Conservation (phyloP, 495 filamentous ascomycete species). For the Aspergillus baeticus region DNA sequence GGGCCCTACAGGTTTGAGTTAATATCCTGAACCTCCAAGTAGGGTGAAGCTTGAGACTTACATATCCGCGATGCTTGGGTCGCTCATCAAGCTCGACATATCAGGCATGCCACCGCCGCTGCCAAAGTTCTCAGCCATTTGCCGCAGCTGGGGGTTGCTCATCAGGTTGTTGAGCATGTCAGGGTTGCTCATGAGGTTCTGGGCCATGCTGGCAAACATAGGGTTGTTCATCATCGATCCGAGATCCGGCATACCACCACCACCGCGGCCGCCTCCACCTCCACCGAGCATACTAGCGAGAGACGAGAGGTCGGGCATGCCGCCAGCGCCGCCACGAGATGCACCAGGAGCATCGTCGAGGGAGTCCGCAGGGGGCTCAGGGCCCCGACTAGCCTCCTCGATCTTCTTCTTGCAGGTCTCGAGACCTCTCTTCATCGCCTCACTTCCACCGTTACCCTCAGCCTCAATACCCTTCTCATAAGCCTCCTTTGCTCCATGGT, state of each 20-base stretch:
- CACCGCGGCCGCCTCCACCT: conserved; percentile 61
- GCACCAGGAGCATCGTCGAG: conserved; percentile 46
- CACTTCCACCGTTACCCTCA: conserved; percentile 84
- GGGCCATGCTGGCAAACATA: conserved; percentile 94
- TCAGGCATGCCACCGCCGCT: conserved; percentile 78
- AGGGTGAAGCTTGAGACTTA: conserved; percentile 48
- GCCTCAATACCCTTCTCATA: conserved; percentile 90
- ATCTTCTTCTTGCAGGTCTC: conserved; percentile 85
- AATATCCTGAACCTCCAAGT: neutral
- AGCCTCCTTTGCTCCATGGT: conserved; percentile 88
- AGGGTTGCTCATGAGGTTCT: conserved; percentile 95
- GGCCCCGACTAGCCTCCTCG: conserved; percentile 61
- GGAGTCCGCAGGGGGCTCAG: conserved; percentile 50
- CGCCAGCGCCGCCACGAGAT: conserved; percentile 55
- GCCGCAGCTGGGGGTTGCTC: conserved; percentile 83
- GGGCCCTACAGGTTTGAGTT: conserved; percentile 55
- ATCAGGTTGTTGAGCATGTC: conserved; percentile 85
- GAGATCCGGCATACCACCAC: conserved; percentile 86
- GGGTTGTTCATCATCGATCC: conserved; percentile 89
- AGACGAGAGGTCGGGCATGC: conserved; percentile 74
- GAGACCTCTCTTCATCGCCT: conserved; percentile 85
- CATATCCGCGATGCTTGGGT: conserved; percentile 91
- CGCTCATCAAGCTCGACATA: conserved; percentile 76
- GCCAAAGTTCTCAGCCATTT: conserved; percentile 65
- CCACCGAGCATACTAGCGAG: conserved; percentile 72